phyloP scores from a whole-genome alignment of 2,329 filamentous ascomycete genomes.

The Sporothrix sp. region DNA sequence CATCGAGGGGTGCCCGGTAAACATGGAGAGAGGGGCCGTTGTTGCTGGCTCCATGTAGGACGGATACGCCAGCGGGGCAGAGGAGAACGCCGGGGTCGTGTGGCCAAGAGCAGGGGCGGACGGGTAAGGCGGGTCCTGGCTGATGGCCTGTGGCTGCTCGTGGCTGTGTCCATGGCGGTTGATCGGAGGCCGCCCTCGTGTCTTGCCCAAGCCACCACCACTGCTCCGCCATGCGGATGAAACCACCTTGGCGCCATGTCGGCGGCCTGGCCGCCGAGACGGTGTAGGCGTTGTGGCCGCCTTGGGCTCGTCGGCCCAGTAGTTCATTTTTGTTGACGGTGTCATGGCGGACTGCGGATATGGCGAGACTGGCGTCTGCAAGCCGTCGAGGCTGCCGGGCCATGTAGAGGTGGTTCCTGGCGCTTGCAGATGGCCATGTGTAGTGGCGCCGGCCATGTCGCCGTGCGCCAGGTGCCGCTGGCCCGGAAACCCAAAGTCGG shows the following conservation, averaged over 20 bases:
- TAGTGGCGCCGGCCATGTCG: background rate
- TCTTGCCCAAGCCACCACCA: conserved; percentile 55
- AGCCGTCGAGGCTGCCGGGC: conserved; percentile 34
- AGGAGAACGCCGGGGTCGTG: background rate
- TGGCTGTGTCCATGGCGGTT: conserved; percentile 41
- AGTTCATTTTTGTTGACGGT: conserved; percentile 44
- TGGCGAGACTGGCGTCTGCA: conserved; percentile 53
- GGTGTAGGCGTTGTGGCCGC: conserved; percentile 53
- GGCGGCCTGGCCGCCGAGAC: conserved; percentile 45
- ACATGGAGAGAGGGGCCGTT: background rate
- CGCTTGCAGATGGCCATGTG: conserved; percentile 19
- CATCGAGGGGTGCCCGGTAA: background rate
- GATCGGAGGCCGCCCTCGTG: conserved; percentile 69
- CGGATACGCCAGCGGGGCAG: background rate
- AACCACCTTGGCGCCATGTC: conserved; percentile 73
- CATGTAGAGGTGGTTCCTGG: conserved; percentile 32
- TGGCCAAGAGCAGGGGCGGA: conserved; percentile 52
- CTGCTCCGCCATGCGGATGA: conserved; percentile 81
- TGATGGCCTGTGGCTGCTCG: background rate
- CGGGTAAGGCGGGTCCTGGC: conserved; percentile 51
- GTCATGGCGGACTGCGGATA: conserved; percentile 75
- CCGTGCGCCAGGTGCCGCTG: conserved; percentile 13
- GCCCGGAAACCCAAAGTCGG: conserved; percentile 27
- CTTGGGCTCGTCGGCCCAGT: conserved; percentile 59
- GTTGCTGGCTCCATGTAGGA: conserved; percentile 1